A percentile compares a stretch with the other conserved stretches of the same genome.
These are phyloP conservation scores for Aegle marmelos DNA, from an alignment of 345 rosid genomes.

Conservation along the genomic window DNA sequence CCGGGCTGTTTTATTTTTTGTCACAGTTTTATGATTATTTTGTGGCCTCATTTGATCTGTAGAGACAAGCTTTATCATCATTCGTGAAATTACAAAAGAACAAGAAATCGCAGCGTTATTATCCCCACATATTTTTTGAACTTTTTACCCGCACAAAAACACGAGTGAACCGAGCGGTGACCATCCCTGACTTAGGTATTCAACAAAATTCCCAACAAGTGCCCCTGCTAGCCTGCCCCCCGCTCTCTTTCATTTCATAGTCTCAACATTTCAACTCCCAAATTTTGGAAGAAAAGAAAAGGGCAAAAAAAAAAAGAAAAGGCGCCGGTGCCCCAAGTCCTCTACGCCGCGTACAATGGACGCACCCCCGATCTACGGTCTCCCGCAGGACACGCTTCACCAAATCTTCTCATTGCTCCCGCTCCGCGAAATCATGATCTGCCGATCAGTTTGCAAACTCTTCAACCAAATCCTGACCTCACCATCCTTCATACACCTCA, in stretches of 20 bases:
- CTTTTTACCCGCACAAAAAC: too few relatives aligned
- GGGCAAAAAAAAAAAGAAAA: not conserved
- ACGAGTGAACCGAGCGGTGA: too few relatives aligned
- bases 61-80: too few relatives aligned
- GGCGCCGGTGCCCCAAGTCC: not conserved
- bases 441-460: constrained; percentile 66
- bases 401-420: constrained; percentile 83
- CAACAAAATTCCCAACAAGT: not conserved
- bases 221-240: too few relatives aligned
- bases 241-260: not conserved
- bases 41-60: too few relatives aligned
- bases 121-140: too few relatives aligned
- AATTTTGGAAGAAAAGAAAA: too few relatives aligned
- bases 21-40: too few relatives aligned
- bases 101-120: too few relatives aligned
- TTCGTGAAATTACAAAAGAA: too few relatives aligned
- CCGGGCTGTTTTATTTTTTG: too few relatives aligned
- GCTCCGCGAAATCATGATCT: constrained; percentile 68
- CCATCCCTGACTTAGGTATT: too few relatives aligned
- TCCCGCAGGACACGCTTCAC: constrained; percentile 69
- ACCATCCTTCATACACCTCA: constrained; percentile 39
- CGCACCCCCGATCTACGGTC: constrained; percentile 50
- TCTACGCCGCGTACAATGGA: constrained; percentile 29
- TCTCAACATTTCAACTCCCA: not conserved
- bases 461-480: constrained; percentile 51